Base-by-base conservation (phyloP, 148 eudicot genomes). In the Chenopodium formosanum region DNA sequence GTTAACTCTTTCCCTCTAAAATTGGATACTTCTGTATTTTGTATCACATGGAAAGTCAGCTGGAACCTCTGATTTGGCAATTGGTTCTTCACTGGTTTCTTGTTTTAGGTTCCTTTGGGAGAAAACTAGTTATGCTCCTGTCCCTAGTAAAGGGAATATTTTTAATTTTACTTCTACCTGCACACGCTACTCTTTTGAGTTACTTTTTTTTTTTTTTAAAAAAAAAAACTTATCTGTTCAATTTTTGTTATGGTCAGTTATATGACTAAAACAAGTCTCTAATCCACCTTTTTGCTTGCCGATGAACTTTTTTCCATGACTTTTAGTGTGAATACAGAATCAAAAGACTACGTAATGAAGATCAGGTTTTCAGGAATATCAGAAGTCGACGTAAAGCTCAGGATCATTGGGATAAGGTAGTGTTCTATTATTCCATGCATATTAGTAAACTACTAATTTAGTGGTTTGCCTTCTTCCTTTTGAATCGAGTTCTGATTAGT, bases 341-440 rank as follows among this genome's bases (percentile, higher is more conserved):
- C 80, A 93, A 93, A 89, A 88, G 88, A 85, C 87, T 95, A 77
- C 97, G 94, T 4, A 78, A 82, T 69, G 97, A 93, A 80, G 97
- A 95, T 84, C 87, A 82, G 72, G 82, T 89, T 76, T 89, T 93
- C 89, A 82, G 87, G 74, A 85, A 80, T 64, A 86, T 92, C 72
- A 92, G 94, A 87, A 88, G 70, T 67, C 90, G 89, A 16, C 78
- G 89, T 65, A 95, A 87, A 87, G 96, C 98, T 78, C 92, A 88
- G 88, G 94, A 89, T 66, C 89, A 70, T 79, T 95, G 98, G 98
- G 92, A 87, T 53, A 95, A 93, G 87, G 98, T 95, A 82, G 76
- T 76, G 20, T 58, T 84, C 48, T 76, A 47, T 76, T 79, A 8
- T 68, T 19, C 25, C 11, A 32, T 73, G 25, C 58, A n/a, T 73